Evolutionary conservation across 2,329 filamentous ascomycete genomes (phyloP), one percentile per base, ranked within the genome.

Genomic region (Fusarium nanum): DNA sequence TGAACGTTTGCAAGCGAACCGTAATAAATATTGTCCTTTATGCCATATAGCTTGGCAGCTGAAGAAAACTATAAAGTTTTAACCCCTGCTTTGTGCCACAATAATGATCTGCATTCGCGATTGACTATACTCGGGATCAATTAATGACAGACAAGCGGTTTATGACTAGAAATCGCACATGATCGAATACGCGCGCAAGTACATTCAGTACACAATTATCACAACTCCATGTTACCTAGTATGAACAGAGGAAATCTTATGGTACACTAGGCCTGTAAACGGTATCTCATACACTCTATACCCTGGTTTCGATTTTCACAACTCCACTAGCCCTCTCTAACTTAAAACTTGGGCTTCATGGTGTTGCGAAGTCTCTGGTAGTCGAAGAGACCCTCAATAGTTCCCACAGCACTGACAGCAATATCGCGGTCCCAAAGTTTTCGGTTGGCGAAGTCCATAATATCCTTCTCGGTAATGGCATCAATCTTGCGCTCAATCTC

Each of bases 351-450:
- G 82, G 93, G 90, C 86, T 89, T 93, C 92, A 96, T 96, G 81
- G 96, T 93, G 81, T 89, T 90, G 81, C 94, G 87, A 78, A 93
- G 87, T 80, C 91, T 86, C 81, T 91, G 86, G 85, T 96, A 97
- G 82, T 95, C 89, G 68, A 92, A 87, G 62, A 91, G 82, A 80
- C 90, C 95, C 88, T 98, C 96, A 78, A 98, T 94, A 84, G 89
- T 91, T 74, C 96, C 96, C 73, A 98, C 93, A 34, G 95, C 96
- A 80, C 91, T 94, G 81, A 99, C 88, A 77, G 96, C 96, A 77
- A 99, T 86, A 81, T 99, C 96, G 84, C 95, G 92, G 84, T 99
- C 96, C 96, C 96, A 99, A 67, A 99, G 86, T 86, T 96, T 97
- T 83, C 90, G 90, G 87, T 93, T 92, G 77, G 95, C 95, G 80